Base-by-base conservation (phyloP, 1,284 basidiomycete species). In the Schizophyllum amplum region DNA sequence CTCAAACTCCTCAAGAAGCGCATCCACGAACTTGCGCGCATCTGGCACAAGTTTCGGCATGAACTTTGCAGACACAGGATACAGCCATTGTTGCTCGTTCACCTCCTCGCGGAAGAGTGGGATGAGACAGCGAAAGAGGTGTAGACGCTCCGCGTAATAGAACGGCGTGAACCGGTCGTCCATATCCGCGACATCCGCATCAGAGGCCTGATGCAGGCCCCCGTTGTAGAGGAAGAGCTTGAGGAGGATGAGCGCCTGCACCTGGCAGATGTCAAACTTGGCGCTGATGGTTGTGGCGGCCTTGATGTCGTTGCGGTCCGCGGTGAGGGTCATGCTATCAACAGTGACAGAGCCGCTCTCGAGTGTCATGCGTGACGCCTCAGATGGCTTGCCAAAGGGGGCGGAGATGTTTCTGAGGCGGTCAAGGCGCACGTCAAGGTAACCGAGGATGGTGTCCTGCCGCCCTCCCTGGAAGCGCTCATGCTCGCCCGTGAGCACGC, bases 221-320 rank as follows among this genome's bases (percentile, higher is more conserved):
- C 87, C 89, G 66, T 92, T 90, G 67, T 87, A 90, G 17, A 93
- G 73, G 66, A 89, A 93, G 0, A 86, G 86, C 13, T 87, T 82
- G 17, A 93, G 72, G 5, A 91, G 76, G 5, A 86, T 72, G 54
- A 89, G 76, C 0, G 90, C 83, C 23, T 87, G 83, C 17, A 91
- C 75, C 66, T 92, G 81, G 71, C 92, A 89, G 47, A 94, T 84
- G 55, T 82, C 73, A 68, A 91, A 86, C 60, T 76, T 78, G 49
- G 75, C 67, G 72, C 87, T 90, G 65, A 94, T 81, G 13, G 48
- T 24, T 11, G 24, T 21, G 13, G 24, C 48, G 51, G 83, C 83
- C 62, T 82, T 75, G 56, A 84, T 74, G 63, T 82, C 83, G 58
- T 85, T 80, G 67, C 86, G 87, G 72, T 87, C 81, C 47, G 78